phyloP scores from a whole-genome alignment of 371 early-diverging fungal species.

The Mucor lusitanicus region DNA sequence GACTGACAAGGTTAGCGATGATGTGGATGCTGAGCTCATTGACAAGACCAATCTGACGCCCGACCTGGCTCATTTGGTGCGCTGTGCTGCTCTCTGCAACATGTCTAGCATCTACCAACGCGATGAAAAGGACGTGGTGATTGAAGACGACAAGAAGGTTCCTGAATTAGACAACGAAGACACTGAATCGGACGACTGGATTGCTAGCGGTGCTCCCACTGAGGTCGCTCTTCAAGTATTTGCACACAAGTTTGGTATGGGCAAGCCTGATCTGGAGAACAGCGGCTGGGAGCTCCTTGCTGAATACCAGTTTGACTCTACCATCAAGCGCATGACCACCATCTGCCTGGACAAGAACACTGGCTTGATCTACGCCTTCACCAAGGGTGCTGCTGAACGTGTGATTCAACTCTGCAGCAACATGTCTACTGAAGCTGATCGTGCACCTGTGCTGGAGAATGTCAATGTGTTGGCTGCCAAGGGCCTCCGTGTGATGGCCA shows the following conservation, averaged over 20 bases:
- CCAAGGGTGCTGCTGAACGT: constrained; percentile 79
- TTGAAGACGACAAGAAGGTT: constrained; percentile 11
- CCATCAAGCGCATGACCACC: constrained; percentile 81
- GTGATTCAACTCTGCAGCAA: constrained; percentile 59
- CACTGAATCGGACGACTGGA: constrained; percentile 53
- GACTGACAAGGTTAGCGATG: constrained; percentile 13
- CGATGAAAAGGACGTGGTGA: not conserved
- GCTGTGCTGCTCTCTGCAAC: constrained; percentile 59
- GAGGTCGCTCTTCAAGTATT: constrained; percentile 79
- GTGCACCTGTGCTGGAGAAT: constrained; percentile 12
- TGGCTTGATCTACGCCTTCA: constrained; percentile 29
- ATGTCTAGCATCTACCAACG: constrained; percentile 56
- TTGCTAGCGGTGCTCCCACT: constrained; percentile 65
- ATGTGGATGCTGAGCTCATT: constrained; percentile 5
- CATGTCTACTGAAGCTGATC: constrained; percentile 26
- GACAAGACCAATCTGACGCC: constrained; percentile 21
- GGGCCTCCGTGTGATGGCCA: constrained; percentile 61
- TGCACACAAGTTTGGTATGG: constrained; percentile 65
- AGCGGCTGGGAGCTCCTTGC: constrained; percentile 64
- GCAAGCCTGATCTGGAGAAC: constrained; percentile 53
- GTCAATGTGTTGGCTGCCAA: constrained; percentile 34
- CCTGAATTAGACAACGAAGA: constrained; percentile 13
- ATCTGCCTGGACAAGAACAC: constrained; percentile 28
- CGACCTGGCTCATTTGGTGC: constrained; percentile 33
- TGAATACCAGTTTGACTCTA: constrained; percentile 76